Conservation (phyloP, 208 protist species). For the Leishmania turanica region DNA sequence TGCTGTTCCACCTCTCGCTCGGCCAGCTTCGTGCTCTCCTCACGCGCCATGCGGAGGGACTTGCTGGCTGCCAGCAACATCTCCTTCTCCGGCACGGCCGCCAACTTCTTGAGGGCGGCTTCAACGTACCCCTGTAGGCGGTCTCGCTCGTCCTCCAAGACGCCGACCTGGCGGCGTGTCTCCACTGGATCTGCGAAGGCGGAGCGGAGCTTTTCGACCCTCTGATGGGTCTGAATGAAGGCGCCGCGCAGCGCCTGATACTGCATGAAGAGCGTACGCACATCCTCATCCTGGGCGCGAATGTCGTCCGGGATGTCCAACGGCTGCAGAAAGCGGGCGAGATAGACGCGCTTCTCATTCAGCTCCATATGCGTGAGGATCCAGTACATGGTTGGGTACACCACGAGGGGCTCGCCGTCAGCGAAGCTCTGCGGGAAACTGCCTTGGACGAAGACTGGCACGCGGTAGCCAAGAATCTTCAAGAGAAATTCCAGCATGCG, state of each 20-base stretch:
- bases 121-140: slow-evolving; percentile 75
- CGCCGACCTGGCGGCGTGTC: slow-evolving; percentile 62
- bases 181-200: slow-evolving; percentile 81
- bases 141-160: slow-evolving; percentile 81
- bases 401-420: slow-evolving; percentile 69
- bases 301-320: slow-evolving; percentile 89
- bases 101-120: slow-evolving; percentile 76
- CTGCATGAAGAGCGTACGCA: slow-evolving; percentile 80
- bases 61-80: slow-evolving; percentile 75
- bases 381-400: slow-evolving; percentile 93
- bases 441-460: slow-evolving; percentile 67
- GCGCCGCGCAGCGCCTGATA: slow-evolving; percentile 79
- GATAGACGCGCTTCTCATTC: slow-evolving; percentile 92
- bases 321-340: slow-evolving; percentile 85
- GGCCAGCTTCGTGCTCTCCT: slow-evolving; percentile 72
- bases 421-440: slow-evolving; percentile 82
- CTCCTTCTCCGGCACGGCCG: slow-evolving; percentile 71
- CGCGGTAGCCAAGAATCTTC: slow-evolving; percentile 83
- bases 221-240: slow-evolving; percentile 85
- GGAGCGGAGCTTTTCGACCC: slow-evolving; percentile 75
- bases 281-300: slow-evolving; percentile 87
- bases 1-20: slow-evolving; percentile 85
- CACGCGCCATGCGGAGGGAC: slow-evolving; percentile 65
- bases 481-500: slow-evolving; percentile 83
- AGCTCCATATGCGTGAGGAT: slow-evolving; percentile 86